These are phyloP conservation scores for Emergomyces pasteurianus DNA, from an alignment of 2,329 filamentous ascomycete genomes.

Conservation along the genomic window DNA sequence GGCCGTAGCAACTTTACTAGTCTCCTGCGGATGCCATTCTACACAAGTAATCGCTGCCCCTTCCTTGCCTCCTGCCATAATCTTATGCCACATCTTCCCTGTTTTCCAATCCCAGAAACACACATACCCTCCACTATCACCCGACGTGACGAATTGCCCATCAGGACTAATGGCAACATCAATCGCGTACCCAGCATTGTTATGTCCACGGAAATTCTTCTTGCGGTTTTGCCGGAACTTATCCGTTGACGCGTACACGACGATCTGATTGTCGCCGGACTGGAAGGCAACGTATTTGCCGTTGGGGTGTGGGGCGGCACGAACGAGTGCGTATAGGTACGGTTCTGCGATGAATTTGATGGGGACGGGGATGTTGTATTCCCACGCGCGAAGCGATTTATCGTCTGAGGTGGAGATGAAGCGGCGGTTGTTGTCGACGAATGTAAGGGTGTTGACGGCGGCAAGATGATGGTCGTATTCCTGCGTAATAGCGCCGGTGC, in stretches of 20 bases:
- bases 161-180: slow-evolving; percentile 82
- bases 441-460: slow-evolving; percentile 95
- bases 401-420: slow-evolving; percentile 99
- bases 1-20: slow-evolving; percentile 81
- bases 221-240: slow-evolving; percentile 96
- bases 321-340: slow-evolving; percentile 94
- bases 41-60: slow-evolving; percentile 74
- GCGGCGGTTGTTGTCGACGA: slow-evolving; percentile 83
- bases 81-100: slow-evolving; percentile 97
- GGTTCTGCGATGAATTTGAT: slow-evolving; percentile 98
- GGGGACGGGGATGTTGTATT: slow-evolving; percentile 94
- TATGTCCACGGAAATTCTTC: slow-evolving; percentile 91
- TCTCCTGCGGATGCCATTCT: slow-evolving; percentile 96
- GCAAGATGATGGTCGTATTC: slow-evolving; percentile 98
- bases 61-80: slow-evolving; percentile 56
- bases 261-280: slow-evolving; percentile 87
- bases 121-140: slow-evolving; percentile 77
- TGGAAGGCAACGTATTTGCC: slow-evolving; percentile 94
- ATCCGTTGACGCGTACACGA: slow-evolving; percentile 88
- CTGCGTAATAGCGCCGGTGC: slow-evolving; percentile 72
- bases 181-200: slow-evolving; percentile 87
- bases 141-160: slow-evolving; percentile 77
- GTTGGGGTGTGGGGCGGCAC: slow-evolving; percentile 69
- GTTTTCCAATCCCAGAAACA: slow-evolving; percentile 99
- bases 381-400: slow-evolving; percentile 91